A percentile compares a stretch with the other conserved stretches of the same genome.
Conservation (phyloP, 495 filamentous ascomycete species). For the Cercophora samala region DNA sequence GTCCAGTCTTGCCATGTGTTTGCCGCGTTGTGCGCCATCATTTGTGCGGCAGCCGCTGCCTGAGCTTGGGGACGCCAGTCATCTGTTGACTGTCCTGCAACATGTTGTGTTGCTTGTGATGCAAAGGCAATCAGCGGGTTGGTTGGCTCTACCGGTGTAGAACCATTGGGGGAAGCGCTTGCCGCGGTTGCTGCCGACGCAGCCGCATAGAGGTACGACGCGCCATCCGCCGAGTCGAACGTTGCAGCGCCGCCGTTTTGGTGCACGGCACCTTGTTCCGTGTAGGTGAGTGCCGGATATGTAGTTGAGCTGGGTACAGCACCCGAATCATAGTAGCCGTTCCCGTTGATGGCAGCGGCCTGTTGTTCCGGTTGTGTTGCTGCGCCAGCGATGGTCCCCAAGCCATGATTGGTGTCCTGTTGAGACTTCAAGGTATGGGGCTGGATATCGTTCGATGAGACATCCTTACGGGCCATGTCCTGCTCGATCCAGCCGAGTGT, state of each 20-base stretch:
- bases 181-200: constrained; percentile 17
- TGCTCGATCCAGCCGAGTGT: constrained; percentile 46
- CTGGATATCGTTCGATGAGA: constrained; percentile 17
- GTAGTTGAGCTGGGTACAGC: constrained; percentile 12
- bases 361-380: constrained; percentile 16
- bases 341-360: constrained; percentile 24
- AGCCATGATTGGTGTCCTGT: not conserved
- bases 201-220: constrained; percentile 27
- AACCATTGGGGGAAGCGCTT: constrained; percentile 5
- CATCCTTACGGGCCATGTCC: constrained; percentile 33
- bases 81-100: constrained; percentile 26
- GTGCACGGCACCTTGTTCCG: constrained; percentile 20
- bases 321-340: constrained; percentile 26
- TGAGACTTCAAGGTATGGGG: constrained; percentile 8
- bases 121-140: constrained; percentile 37
- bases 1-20: constrained; percentile 51
- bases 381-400: constrained; percentile 4
- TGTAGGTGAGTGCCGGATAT: constrained; percentile 27
- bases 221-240: constrained; percentile 19
- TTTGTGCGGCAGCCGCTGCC: constrained; percentile 15
- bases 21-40: constrained; percentile 19
- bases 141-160: constrained; percentile 15
- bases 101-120: constrained; percentile 37
- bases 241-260: constrained; percentile 30
- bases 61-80: constrained; percentile 32